Base-by-base conservation (phyloP, 1,284 basidiomycete genomes). In the Agroathelia rolfsii region DNA sequence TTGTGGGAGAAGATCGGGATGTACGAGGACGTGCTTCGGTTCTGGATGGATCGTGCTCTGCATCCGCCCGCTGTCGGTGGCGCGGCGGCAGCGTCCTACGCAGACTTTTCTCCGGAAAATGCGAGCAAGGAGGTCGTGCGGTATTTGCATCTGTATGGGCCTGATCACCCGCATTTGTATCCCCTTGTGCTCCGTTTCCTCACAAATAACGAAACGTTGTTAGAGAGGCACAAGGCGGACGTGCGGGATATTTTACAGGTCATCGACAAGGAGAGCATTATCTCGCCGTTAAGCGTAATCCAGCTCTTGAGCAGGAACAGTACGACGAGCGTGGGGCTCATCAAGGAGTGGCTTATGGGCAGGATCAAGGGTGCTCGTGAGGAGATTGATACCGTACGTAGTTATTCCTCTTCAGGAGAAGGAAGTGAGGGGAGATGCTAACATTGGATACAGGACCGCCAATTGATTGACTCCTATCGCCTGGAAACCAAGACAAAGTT, bases 1-100 rank as follows among this genome's bases (percentile, higher is more conserved):
- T 63, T 98, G 1, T 97, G 92, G 83, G 94, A 97, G 58, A 76
- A 75, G 34, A 67, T 92, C 62, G 90, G 84, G 3, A 93, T 97
- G 92, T 88, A 89, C 54, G 95, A 97, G 48, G 93, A 96, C 42
- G 78, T 97, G 23, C 50, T 98, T 17, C 73, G 90, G 13, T 92
- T 87, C 61, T 92, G 83, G 78, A 94, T 94, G 70, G 82, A 79
- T 35, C 65, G 64, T 40, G 66, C 76, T 45, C 65, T n/a, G n/a
- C n/a, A n/a, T n/a, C n/a, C n/a, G n/a, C n/a, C n/a, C n/a, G n/a
- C n/a, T n/a, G n/a, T n/a, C 62, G 18, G 61, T 61, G 9, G 64
- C 59, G 4, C 42, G 28, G 6, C 19, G 24, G 26, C 27, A 2
- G 17, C 14, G 2, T 29, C 34, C 5, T 26, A 21, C 6, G 4